A percentile compares a stretch with the other conserved stretches of the same genome.
These are phyloP conservation scores for Ammopiptanthus mongolicus DNA, from an alignment of 306 rosid genomes.

Conservation along the genomic window DNA sequence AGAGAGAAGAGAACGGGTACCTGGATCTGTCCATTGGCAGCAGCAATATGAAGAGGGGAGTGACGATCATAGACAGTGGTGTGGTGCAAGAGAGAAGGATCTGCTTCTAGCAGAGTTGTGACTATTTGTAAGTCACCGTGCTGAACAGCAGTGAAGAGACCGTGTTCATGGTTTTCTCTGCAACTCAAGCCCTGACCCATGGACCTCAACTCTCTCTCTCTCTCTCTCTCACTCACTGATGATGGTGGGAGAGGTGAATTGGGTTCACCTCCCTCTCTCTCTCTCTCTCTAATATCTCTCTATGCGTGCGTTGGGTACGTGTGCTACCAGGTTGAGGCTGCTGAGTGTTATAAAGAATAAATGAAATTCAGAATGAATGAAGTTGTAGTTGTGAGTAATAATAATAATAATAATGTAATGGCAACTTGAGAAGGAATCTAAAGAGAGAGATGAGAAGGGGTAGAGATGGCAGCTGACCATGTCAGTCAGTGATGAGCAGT, in stretches of 20 bases:
- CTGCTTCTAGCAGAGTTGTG: constrained; percentile 29
- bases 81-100: constrained; percentile 45
- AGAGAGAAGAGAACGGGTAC: constrained; percentile 15
- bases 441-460: neutral
- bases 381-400: constrained; percentile 2
- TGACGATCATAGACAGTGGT: constrained; percentile 69
- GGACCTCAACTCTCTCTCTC: neutral
- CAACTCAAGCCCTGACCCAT: constrained; percentile 88
- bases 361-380: neutral
- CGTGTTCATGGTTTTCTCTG: constrained; percentile 47
- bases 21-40: constrained; percentile 85
- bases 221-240: no score
- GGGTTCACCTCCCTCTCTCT: no score
- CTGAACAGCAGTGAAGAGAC: constrained; percentile 68
- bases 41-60: constrained; percentile 80
- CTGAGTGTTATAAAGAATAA: neutral
- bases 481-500: constrained; percentile 40
- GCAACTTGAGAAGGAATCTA: neutral
- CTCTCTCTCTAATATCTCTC: no score
- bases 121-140: constrained; percentile 50
- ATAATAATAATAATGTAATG: no score
- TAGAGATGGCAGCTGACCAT: constrained; percentile 46
- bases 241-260: no score
- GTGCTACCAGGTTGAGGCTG: constrained; percentile 26
- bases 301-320: neutral